A percentile compares a stretch with the other conserved stretches of the same genome.
Conservation (phyloP, 1,284 basidiomycete species). For the Ustilago sp. region DNA sequence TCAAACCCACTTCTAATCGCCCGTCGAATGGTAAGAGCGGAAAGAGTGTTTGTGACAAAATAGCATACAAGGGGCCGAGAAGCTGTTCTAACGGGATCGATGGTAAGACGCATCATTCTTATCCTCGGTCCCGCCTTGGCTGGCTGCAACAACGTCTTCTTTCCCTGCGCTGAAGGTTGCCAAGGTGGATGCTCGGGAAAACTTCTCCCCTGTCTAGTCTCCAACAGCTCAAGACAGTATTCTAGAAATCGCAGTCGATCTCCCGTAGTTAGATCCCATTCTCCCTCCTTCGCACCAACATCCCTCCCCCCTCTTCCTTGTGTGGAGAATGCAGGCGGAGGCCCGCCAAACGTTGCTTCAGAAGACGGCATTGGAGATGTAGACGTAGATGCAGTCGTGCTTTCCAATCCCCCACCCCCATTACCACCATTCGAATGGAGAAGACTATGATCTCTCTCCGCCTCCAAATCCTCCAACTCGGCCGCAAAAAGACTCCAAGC, state of each 20-base stretch:
- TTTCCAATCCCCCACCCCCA: conserved; percentile 1
- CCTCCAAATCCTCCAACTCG: conserved; percentile 53
- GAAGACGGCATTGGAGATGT: conserved; percentile 40
- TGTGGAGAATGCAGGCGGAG: conserved; percentile 7
- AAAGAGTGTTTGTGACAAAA: conserved; percentile 36
- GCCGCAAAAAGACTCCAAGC: conserved; percentile 63
- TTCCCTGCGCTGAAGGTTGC: neutral
- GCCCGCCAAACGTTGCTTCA: conserved; percentile 17
- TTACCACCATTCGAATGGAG: neutral
- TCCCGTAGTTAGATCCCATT: conserved; percentile 52
- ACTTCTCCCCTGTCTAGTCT: conserved; percentile 60
- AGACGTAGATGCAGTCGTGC: conserved; percentile 26
- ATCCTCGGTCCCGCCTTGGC: conserved; percentile 22
- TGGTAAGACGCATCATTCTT: conserved; percentile 64
- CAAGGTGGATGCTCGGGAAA: conserved; percentile 40
- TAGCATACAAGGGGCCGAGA: conserved; percentile 52
- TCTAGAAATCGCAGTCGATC: conserved; percentile 56
- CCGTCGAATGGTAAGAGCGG: conserved; percentile 26
- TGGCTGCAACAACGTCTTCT: neutral
- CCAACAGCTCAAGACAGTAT: conserved; percentile 59
- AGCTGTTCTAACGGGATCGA: conserved; percentile 63
- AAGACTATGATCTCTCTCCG: conserved; percentile 30
- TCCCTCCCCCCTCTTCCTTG: conserved; percentile 5
- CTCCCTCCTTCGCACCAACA: conserved; percentile 23
- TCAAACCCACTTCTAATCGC: conserved; percentile 48